Evolutionary conservation across 768 basidiomycete genomes (phyloP).

Genomic region (Exsudoporus frostii): DNA sequence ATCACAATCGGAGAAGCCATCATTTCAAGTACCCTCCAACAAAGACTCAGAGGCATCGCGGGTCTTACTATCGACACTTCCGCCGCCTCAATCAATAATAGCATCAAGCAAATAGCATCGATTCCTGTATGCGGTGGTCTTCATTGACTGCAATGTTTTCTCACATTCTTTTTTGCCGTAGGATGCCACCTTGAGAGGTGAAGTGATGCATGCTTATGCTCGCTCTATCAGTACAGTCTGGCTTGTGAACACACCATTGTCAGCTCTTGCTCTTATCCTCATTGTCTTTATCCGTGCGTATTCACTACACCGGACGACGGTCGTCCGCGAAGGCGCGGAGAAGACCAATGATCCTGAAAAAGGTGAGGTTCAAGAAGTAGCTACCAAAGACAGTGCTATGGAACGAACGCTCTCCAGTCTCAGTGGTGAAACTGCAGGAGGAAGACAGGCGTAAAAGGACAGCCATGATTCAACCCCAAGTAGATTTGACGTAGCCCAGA

Average conservation of each 20-base stretch:
- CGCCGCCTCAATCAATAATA: slow-evolving; percentile 43
- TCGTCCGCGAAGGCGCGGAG: slow-evolving; percentile 12
- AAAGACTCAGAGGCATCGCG: slow-evolving; percentile 13
- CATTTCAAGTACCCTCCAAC: slow-evolving; percentile 49
- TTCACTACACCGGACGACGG: slow-evolving; percentile 30
- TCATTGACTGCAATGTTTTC: slow-evolving; percentile 2
- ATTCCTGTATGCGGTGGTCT: slow-evolving; percentile 24
- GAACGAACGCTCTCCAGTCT: slow-evolving; percentile 1
- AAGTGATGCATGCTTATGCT: slow-evolving; percentile 37
- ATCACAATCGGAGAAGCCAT: slow-evolving; percentile 73
- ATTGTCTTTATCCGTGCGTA: slow-evolving; percentile 35
- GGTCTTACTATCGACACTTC: slow-evolving; percentile 38
- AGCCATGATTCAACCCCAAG: background rate
- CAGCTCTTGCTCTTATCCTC: slow-evolving; percentile 31
- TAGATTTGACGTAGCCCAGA: background rate
- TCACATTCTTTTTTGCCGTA: slow-evolving; percentile 16
- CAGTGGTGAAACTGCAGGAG: background rate
- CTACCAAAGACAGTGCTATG: background rate
- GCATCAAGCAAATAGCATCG: slow-evolving; percentile 42
- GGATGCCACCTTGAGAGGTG: slow-evolving; percentile 27
- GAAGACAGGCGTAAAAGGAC: background rate
- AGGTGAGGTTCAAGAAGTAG: slow-evolving; percentile 2
- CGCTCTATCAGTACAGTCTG: slow-evolving; percentile 38
- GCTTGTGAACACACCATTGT: slow-evolving; percentile 35
- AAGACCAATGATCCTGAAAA: slow-evolving; percentile 32